These are phyloP conservation scores for Tulasnella sp. DNA, from an alignment of 768 basidiomycete genomes.

Conservation along the genomic window DNA sequence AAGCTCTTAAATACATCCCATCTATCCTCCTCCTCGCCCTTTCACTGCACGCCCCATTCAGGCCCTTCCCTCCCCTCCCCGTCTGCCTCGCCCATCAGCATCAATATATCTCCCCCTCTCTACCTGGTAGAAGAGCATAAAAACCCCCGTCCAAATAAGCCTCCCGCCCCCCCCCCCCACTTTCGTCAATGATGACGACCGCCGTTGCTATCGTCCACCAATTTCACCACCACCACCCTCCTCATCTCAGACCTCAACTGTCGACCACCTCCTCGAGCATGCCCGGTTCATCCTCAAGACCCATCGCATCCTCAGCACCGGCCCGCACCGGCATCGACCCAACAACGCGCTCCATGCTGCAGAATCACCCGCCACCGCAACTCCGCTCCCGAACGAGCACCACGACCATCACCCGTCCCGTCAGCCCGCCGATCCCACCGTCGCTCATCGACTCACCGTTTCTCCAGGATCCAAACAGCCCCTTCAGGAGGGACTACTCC, in stretches of 20 bases:
- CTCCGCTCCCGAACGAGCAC: neutral
- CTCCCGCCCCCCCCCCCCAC: neutral
- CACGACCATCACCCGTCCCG: neutral
- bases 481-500: neutral
- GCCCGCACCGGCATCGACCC: neutral
- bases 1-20: neutral
- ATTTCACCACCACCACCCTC: neutral
- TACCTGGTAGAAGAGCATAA: neutral
- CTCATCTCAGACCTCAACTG: neutral
- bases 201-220: neutral
- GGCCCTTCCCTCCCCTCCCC: neutral
- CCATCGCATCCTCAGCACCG: neutral
- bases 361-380: neutral
- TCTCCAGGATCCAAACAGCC: neutral
- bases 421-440: conserved; percentile 5
- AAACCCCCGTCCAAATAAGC: neutral
- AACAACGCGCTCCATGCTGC: neutral
- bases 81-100: neutral
- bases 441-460: conserved; percentile 3
- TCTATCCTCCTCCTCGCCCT: neutral
- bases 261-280: neutral
- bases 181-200: neutral
- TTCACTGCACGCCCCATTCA: neutral
- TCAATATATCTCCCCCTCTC: no score
- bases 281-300: neutral